Evolutionary conservation across 495 filamentous ascomycete species (phyloP), one percentile per base, ranked within the genome.

Genomic region (Aspergillus kassunensis): DNA sequence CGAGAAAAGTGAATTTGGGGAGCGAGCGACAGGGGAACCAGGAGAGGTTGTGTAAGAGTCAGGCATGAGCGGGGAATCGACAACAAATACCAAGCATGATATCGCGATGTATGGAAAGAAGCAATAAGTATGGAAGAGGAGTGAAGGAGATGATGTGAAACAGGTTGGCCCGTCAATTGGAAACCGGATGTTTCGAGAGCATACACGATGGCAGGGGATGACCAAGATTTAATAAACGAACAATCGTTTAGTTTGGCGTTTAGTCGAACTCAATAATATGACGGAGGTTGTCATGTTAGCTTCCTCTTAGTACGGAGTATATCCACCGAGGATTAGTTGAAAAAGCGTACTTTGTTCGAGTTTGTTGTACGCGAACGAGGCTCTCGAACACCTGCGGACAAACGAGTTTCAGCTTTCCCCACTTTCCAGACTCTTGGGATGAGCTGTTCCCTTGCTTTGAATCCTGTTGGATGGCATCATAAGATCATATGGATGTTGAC

Each of bases 121-220:
- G 36, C 3, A 16, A 21, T 18, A 46, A 46, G 44, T 46, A 46
- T 34, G 19, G 25, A 25, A 34, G 12, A 41, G 34, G 19, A 25
- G 30, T 5, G 23, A 13, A 39, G 30, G 49, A 44, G n/a, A 42
- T 8, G 49, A 55, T 33, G 27, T 49, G 44, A 55, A 55, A 49
- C 52, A 44, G 16, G 20, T 3, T 37, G 40, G 40, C 49, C 36
- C 31, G 29, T 52, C 49, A 52, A 37, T 51, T 29, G 40, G 40
- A 33, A 44, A 34, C 18, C 29, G 20, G 41, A 44, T 52, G 41
- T 23, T 33, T 33, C 42, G 19, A 52, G 29, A 18, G 19, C 40
- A 36, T 40, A 36, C 44, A 41, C 7, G 15, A 19, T 29, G 36
- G 33, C 37, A 42, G 49, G 49, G 39, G 49, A 8, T 37, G 18